Evolutionary conservation across 768 basidiomycete species (phyloP), one percentile per base, ranked within the genome.

Genomic region (Amylocystis lapponica): DNA sequence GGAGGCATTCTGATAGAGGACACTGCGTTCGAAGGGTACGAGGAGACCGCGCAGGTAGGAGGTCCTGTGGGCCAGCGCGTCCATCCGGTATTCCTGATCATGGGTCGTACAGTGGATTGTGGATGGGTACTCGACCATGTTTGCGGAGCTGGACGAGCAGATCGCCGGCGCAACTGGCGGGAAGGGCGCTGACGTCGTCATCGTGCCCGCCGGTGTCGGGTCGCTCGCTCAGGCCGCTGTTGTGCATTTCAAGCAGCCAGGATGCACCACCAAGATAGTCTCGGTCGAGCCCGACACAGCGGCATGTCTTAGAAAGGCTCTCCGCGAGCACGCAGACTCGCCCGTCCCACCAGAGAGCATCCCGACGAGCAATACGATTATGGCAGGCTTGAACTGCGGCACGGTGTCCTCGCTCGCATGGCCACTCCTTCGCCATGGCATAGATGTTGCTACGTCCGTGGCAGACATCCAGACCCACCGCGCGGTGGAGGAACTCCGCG

Each of bases 61-160:
- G n/a, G n/a, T n/a, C n/a, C n/a, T n/a, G n/a, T n/a, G n/a, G n/a
- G n/a, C n/a, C n/a, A n/a, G n/a, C n/a, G n/a, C n/a, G n/a, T n/a
- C n/a, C n/a, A n/a, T n/a, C n/a, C n/a, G n/a, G n/a, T n/a, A n/a
- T n/a, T n/a, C n/a, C n/a, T n/a, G n/a, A n/a, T n/a, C n/a, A n/a
- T n/a, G n/a, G n/a, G n/a, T n/a, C n/a, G n/a, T 16, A 14, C 31
- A 42, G 41, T 42, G 41, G 41, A 34, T 42, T 26, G 41, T 42
- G 16, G 41, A 42, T 16, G 41, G 41, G 11, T 42, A 42, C 21
- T 42, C 41, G 21, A 42, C 41, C 3, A 21, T 42, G 19, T 21
- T 42, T 5, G n/a, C 12, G 6, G 41, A 42, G 29, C 6, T 42
- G 16, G 41, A 42, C 25, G 41, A 42, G 7, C 41, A 42, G 20